Base-by-base conservation (phyloP, 192 early-diverging fungal species). In the Coemansia sp. region DNA sequence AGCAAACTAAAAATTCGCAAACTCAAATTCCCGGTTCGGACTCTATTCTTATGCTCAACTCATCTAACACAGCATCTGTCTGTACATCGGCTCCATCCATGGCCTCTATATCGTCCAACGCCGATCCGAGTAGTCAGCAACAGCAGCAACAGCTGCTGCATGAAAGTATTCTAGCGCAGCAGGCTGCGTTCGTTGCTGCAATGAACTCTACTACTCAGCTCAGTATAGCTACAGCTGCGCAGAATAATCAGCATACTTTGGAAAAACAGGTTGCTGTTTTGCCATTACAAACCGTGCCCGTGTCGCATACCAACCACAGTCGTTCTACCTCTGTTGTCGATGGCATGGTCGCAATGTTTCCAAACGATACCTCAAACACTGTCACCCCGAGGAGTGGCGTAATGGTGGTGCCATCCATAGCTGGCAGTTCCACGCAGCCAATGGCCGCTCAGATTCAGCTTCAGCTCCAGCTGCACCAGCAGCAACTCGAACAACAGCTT, bases 251-350 rank as follows among this genome's bases (percentile, higher is more conserved):
- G 26, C 56, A 33, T 18, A n/a, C 16, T 21, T 34, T 10, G 25
- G 9, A 34, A 10, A 30, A 40, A 23, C 49, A 56, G 7, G n/a
- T 18, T 8, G 26, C 53, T 34, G 33, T 16, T 56, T 23, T 48
- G 34, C 62, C 28, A 31, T 6, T 53, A 37, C 58, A 64, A 40
- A 49, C 58, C 46, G 48, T 58, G 55, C 21, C 55, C 23, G 58
- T 64, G 49, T 28, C 49, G 37, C 64, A 75, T n/a, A 57, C 63
- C 4, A 56, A 56, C 30, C 73, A 75, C 48, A 66, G 60, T 45
- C 73, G 73, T 45, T 66, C 67, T 28, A 56, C 67, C 12, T 75
- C 73, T 15, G 64, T 49, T 45, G 53, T 66, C n/a, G 73, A 75
- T 39, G 67, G 67, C 16, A 51, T 62, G 51, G 64, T 75, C 8